Evolutionary conservation across 306 rosid genomes (phyloP).

Genomic region (Comarum palustre): DNA sequence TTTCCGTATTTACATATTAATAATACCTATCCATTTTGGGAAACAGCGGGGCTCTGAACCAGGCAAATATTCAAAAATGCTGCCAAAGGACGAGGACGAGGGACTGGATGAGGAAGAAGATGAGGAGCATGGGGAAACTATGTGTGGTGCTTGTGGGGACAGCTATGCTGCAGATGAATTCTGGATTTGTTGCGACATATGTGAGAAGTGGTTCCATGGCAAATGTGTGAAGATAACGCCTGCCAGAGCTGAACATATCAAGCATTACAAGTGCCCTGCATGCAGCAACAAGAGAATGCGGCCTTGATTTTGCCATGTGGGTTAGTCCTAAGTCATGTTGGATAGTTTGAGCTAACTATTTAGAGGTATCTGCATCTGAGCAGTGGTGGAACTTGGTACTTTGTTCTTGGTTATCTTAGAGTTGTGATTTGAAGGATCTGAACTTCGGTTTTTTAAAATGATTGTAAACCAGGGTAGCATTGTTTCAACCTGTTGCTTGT

Average conservation of each 20-base stretch:
- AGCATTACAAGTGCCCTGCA: slow-evolving; percentile 66
- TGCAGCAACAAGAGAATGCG: slow-evolving; percentile 66
- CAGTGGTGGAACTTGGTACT: slow-evolving; percentile 31
- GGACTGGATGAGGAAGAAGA: slow-evolving; percentile 46
- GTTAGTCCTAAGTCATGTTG: slow-evolving; percentile 37
- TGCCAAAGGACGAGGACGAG: slow-evolving; percentile 49
- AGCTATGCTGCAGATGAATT: slow-evolving; percentile 51
- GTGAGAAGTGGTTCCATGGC: slow-evolving; percentile 69
- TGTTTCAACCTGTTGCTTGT: slow-evolving; percentile 12
- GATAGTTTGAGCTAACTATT: slow-evolving; percentile 40
- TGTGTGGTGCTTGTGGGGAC: slow-evolving; percentile 60
- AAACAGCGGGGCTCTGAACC: slow-evolving; percentile 46
- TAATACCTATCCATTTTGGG: slow-evolving; percentile 11
- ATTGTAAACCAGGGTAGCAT: not conserved
- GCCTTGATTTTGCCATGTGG: slow-evolving; percentile 36
- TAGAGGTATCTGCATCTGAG: slow-evolving; percentile 25
- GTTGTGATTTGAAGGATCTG: slow-evolving; percentile 30
- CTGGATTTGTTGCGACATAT: slow-evolving; percentile 62
- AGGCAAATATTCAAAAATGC: slow-evolving; percentile 32
- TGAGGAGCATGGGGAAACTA: slow-evolving; percentile 54
- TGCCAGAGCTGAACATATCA: slow-evolving; percentile 60
- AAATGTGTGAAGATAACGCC: slow-evolving; percentile 67
- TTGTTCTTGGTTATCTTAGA: slow-evolving; percentile 20
- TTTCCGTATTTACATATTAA: not conserved
- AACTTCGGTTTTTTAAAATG: not conserved